phyloP scores from a whole-genome alignment of 208 protist genomes.

The Histomonas meleagridis region DNA sequence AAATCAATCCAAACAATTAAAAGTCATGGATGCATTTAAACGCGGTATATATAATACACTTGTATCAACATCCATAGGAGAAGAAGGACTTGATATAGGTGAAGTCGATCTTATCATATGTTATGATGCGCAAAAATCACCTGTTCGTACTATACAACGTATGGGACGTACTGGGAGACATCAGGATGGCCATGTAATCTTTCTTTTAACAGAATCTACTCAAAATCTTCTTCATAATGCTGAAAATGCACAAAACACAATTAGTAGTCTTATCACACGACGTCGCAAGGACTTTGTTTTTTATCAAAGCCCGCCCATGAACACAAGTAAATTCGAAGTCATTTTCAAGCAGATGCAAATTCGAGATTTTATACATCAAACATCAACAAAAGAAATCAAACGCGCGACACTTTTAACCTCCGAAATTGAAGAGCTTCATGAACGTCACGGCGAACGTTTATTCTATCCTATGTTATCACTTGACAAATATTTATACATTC shows the following conservation, averaged over 20 bases:
- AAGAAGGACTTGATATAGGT: constrained; percentile 56
- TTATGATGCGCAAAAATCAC: constrained; percentile 45
- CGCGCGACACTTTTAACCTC: not conserved
- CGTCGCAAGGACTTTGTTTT: not conserved
- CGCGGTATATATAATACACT: constrained; percentile 46
- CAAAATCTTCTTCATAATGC: not conserved
- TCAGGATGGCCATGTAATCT: not conserved
- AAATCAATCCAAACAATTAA: not conserved
- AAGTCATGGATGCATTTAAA: constrained; percentile 40
- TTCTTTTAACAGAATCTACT: not conserved
- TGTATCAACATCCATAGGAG: constrained; percentile 50
- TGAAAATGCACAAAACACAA: not conserved
- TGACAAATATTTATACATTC: no score
- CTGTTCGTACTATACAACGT: constrained; percentile 46
- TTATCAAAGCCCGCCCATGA: not conserved
- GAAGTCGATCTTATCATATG: constrained; percentile 54
- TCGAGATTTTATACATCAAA: not conserved
- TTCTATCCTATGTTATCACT: no score
- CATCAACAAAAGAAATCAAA: not conserved
- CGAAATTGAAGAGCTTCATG: not conserved
- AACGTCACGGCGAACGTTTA: not conserved
- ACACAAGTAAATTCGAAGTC: not conserved
- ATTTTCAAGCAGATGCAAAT: not conserved
- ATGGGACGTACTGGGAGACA: constrained; percentile 54
- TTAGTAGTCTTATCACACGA: not conserved